phyloP scores from a whole-genome alignment of 228 moss, liverwort and hornwort genomes.

The Sphagnum magellanicum region DNA sequence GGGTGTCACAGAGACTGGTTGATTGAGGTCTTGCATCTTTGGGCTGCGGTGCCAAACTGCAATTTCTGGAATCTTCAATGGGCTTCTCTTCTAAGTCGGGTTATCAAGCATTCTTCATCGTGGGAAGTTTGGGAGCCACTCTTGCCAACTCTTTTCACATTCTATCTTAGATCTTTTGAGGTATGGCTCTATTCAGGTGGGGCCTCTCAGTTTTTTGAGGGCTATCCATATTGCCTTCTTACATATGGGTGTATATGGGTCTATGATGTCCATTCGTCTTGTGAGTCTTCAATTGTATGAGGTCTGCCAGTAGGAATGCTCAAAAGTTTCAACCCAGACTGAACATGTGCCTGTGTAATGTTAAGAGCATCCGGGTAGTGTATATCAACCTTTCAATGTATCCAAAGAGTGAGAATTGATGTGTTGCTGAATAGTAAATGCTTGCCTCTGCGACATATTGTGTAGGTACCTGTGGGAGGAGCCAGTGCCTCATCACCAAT shows the following conservation, averaged over 20 bases:
- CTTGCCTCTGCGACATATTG: conserved; percentile 1
- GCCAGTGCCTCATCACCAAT: conserved; percentile 91
- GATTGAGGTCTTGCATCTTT: conserved; percentile 61
- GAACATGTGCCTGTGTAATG: too few species aligned
- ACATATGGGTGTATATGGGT: too few species aligned
- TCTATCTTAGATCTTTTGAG: conserved; percentile 94
- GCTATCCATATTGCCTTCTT: too few species aligned
- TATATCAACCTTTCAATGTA: too few species aligned
- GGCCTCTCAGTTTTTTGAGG: too few species aligned
- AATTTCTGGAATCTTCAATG: conserved; percentile 95
- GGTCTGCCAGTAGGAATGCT: too few species aligned
- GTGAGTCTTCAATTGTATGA: too few species aligned
- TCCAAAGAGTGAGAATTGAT: too few species aligned
- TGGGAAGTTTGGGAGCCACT: conserved; percentile 75
- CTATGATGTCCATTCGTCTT: too few species aligned
- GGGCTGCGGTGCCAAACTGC: conserved; percentile 90
- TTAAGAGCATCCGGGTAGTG: too few species aligned
- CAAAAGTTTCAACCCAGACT: too few species aligned
- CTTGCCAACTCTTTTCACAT: conserved; percentile 77
- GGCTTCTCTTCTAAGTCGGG: conserved; percentile 75
- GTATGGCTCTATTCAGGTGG: conserved; percentile 14
- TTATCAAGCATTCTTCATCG: conserved; percentile 58
- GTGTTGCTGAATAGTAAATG: too few species aligned
- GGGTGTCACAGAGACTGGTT: conserved; percentile 73
- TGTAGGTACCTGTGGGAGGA: conserved; percentile 96